These are phyloP conservation scores for Stemphylium lycopersici DNA, from an alignment of 2,329 filamentous ascomycete genomes.

Conservation along the genomic window DNA sequence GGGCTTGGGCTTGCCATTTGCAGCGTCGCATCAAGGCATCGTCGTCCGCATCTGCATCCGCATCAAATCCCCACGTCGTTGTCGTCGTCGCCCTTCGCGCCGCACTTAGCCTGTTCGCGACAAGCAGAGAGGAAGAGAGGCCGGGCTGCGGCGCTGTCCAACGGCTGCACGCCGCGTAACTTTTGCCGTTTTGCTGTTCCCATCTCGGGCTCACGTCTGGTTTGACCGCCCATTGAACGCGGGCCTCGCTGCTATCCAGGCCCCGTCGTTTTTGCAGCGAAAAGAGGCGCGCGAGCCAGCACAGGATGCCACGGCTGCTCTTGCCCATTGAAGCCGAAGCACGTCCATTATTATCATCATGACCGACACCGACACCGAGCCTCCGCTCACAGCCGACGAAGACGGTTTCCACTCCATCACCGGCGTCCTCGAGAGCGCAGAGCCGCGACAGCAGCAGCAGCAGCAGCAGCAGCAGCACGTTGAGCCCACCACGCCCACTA, in stretches of 20 bases:
- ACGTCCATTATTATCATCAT: slow-evolving; percentile 39
- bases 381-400: slow-evolving; percentile 23
- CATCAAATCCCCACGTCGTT: too few species aligned
- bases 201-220: slow-evolving; percentile 17
- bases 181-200: slow-evolving; percentile 8
- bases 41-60: slow-evolving; percentile 9
- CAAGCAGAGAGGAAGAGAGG: slow-evolving; percentile 23
- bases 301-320: slow-evolving; percentile 40
- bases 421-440: slow-evolving; percentile 46
- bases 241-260: slow-evolving; percentile 32
- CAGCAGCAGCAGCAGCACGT: slow-evolving; percentile 3
- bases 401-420: slow-evolving; percentile 47
- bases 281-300: slow-evolving; percentile 21
- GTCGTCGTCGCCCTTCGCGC: slow-evolving; percentile 18
- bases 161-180: slow-evolving; percentile 40
- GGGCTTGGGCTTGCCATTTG: neutral
- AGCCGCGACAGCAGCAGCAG: slow-evolving; percentile 32
- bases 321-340: slow-evolving; percentile 28
- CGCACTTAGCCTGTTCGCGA: slow-evolving; percentile 25
- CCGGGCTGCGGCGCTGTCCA: slow-evolving; percentile 34
- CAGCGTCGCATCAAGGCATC: slow-evolving; percentile 9
- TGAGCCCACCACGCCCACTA: slow-evolving; percentile 4
- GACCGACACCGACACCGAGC: slow-evolving; percentile 16
- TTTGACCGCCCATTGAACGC: slow-evolving; percentile 37
- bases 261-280: slow-evolving; percentile 20